These are phyloP conservation scores for Irpex rosettiformis DNA, from an alignment of 1,284 basidiomycete species.

Conservation along the genomic window DNA sequence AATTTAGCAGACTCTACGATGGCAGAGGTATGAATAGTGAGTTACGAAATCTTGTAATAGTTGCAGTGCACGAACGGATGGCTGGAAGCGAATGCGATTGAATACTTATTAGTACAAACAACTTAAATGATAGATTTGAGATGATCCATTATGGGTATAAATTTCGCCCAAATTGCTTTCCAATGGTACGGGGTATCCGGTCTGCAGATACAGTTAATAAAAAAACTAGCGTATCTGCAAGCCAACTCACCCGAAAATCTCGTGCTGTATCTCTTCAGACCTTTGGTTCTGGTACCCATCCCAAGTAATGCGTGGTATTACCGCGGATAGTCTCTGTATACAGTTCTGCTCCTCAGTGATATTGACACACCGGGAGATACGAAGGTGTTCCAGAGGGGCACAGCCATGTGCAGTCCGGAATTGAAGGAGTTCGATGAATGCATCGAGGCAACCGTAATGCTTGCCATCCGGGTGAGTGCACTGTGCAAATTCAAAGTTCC, in stretches of 20 bases:
- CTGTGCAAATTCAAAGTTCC: background rate
- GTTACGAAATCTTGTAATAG: no score
- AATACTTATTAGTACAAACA: no score
- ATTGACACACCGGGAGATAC: background rate
- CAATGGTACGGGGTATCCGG: no score
- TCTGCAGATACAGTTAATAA: no score
- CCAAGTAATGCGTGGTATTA: background rate
- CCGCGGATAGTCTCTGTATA: background rate
- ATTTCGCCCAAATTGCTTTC: no score
- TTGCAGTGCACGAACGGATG: no score
- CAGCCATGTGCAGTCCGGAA: background rate
- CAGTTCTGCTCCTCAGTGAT: background rate
- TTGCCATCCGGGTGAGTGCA: background rate
- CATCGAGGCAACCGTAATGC: background rate
- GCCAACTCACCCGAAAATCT: background rate
- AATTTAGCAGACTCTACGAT: no score
- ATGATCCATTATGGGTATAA: no score
- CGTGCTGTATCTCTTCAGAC: background rate
- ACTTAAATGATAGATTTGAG: no score
- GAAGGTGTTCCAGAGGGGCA: background rate
- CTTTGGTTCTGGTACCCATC: background rate
- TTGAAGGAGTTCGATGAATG: background rate
- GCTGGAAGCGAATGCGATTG: no score
- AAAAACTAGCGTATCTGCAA: background rate
- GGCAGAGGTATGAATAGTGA: no score